Evolutionary conservation across 23 red algal species (phyloP).

Genomic region (Gracilaria domingensis): DNA sequence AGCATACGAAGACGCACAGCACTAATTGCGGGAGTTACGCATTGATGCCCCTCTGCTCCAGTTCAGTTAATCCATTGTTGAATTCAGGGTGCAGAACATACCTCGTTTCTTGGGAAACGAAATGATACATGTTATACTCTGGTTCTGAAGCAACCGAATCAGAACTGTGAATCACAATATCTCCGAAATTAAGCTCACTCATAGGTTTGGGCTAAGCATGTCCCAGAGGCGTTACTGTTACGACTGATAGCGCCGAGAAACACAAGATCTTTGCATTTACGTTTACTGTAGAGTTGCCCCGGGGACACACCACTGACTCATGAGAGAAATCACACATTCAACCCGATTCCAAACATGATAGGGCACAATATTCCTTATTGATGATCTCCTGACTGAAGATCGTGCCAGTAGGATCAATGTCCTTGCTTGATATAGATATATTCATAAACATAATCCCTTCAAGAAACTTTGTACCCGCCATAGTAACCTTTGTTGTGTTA

Average conservation of each 20-base stretch:
- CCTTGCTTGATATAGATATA: constrained; percentile 26
- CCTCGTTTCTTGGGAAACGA: constrained; percentile 50
- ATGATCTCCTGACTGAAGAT: constrained; percentile 35
- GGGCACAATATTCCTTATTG: constrained; percentile 46
- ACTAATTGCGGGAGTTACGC: constrained; percentile 35
- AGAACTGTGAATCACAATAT: constrained; percentile 33
- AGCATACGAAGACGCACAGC: constrained; percentile 23
- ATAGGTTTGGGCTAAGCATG: not conserved
- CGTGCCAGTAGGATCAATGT: constrained; percentile 32
- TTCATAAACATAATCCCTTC: constrained; percentile 39
- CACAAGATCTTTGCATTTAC: constrained; percentile 44
- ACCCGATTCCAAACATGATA: constrained; percentile 20
- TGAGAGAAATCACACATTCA: constrained; percentile 44
- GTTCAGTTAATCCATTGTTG: constrained; percentile 23
- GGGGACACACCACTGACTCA: constrained; percentile 38
- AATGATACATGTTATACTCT: not conserved
- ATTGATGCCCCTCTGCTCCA: constrained; percentile 50
- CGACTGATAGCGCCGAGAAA: constrained; percentile 23
- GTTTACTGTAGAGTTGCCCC: constrained; percentile 28
- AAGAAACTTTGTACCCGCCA: constrained; percentile 31
- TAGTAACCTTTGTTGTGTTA: constrained; percentile 30
- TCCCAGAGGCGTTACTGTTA: not conserved
- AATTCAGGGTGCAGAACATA: constrained; percentile 46
- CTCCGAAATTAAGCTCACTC: constrained; percentile 15
- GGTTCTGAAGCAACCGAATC: constrained; percentile 11